phyloP scores from a whole-genome alignment of 768 basidiomycete species.

The Pleurotus cornucopiae region DNA sequence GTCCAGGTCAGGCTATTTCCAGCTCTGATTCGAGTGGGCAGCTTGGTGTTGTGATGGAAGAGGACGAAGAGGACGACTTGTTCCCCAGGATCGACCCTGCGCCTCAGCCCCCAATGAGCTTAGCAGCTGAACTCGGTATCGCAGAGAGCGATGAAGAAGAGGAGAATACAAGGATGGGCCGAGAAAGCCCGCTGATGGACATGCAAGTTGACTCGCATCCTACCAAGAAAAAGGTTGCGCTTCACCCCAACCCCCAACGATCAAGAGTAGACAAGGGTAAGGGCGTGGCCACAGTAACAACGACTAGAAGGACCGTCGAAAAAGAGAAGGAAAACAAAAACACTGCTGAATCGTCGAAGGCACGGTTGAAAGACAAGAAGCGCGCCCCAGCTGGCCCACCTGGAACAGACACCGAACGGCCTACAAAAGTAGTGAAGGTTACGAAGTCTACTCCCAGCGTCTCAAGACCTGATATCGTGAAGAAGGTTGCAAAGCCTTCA shows the following conservation, averaged over 20 bases:
- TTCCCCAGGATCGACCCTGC: conserved; percentile 13
- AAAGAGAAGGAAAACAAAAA: conserved; percentile 32
- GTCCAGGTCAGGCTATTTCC: conserved; percentile 1
- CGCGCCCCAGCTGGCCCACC: conserved; percentile 18
- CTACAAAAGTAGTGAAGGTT: conserved; percentile 17
- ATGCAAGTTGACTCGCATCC: conserved; percentile 37
- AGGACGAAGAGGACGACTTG: conserved; percentile 24
- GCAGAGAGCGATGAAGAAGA: conserved; percentile 27
- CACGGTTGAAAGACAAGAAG: conserved; percentile 11
- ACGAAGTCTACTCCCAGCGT: conserved; percentile 13
- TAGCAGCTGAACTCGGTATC: conserved; percentile 44
- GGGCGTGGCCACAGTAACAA: conserved; percentile 30
- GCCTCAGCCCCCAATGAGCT: conserved; percentile 23
- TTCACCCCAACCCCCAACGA: conserved; percentile 24
- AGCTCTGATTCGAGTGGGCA: conserved; percentile 19
- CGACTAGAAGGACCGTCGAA: conserved; percentile 25
- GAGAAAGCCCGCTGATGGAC: conserved; percentile 50
- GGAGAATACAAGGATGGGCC: conserved; percentile 9
- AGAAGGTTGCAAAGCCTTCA: background rate
- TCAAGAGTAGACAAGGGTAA: conserved; percentile 32
- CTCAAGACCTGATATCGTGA: background rate
- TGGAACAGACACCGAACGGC: conserved; percentile 7
- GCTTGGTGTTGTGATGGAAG: conserved; percentile 28
- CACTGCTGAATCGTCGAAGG: conserved; percentile 12
- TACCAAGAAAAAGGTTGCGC: conserved; percentile 22